Conservation (phyloP, 2,329 filamentous ascomycete species). For the Phaeomoniella chlamydospora region DNA sequence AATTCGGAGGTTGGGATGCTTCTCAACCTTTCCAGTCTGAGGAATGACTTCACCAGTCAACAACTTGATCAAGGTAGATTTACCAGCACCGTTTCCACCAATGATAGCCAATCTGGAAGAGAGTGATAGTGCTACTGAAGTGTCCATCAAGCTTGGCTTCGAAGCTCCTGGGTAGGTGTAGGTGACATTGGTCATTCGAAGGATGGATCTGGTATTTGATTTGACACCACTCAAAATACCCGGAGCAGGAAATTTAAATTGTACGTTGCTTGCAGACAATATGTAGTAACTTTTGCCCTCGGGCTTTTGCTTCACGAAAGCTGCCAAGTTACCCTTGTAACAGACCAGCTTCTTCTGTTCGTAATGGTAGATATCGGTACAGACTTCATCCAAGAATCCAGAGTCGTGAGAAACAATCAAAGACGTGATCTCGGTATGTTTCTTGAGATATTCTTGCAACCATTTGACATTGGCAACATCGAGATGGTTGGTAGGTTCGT, state of each 20-base stretch:
- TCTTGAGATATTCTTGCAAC: conserved; percentile 89
- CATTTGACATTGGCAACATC: conserved; percentile 94
- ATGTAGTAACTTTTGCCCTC: conserved; percentile 98
- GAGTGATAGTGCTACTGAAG: conserved; percentile 73
- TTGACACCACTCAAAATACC: conserved; percentile 93
- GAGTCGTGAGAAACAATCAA: conserved; percentile 99
- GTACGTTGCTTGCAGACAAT: conserved; percentile 69
- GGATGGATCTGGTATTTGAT: conserved; percentile 82
- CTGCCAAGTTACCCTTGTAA: conserved; percentile 36
- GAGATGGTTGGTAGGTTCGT: conserved; percentile 98
- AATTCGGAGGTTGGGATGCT: conserved; percentile 96
- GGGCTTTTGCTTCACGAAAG: conserved; percentile 75
- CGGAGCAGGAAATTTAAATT: conserved; percentile 96
- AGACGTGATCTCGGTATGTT: conserved; percentile 91
- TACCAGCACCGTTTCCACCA: conserved; percentile 92
- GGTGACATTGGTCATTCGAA: conserved; percentile 82
- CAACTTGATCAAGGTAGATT: conserved; percentile 95
- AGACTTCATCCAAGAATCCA: conserved; percentile 89
- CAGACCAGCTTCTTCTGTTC: conserved; percentile 80
- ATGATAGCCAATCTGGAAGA: conserved; percentile 94
- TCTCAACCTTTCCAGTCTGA: conserved; percentile 75
- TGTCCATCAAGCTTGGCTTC: conserved; percentile 77
- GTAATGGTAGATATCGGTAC: conserved; percentile 98
- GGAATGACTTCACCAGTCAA: conserved; percentile 86
- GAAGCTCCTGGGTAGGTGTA: conserved; percentile 84